Percentiles rank a stretch among this genome's conserved stretches.
These are phyloP conservation scores for Leccinum huronense DNA, from an alignment of 1,284 basidiomycete species.

Conservation along the genomic window DNA sequence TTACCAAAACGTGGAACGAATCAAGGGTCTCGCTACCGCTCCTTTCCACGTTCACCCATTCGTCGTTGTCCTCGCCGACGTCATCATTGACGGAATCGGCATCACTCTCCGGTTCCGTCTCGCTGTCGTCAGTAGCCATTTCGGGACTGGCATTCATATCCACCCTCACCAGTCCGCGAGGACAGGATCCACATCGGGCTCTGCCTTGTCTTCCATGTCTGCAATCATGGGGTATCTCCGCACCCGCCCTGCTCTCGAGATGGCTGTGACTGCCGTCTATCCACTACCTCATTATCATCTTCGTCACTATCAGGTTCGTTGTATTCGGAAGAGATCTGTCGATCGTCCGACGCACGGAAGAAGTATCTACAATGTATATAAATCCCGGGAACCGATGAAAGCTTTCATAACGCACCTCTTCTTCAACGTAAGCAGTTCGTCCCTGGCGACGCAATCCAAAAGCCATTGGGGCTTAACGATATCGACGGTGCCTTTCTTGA, in stretches of 20 bases:
- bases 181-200: slow-evolving; percentile 42
- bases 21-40: slow-evolving; percentile 28
- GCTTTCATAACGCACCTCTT: slow-evolving; percentile 53
- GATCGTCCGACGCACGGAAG: slow-evolving; percentile 60
- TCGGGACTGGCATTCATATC: slow-evolving; percentile 23
- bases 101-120: slow-evolving; percentile 58
- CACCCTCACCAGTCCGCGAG: slow-evolving; percentile 66
- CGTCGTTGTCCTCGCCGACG: slow-evolving; percentile 39
- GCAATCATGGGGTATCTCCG: slow-evolving; percentile 27
- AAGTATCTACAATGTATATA: slow-evolving; percentile 54
- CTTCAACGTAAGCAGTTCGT: slow-evolving; percentile 55
- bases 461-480: slow-evolving; percentile 82
- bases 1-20: slow-evolving; percentile 27
- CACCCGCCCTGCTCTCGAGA: slow-evolving; percentile 16
- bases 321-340: slow-evolving; percentile 44
- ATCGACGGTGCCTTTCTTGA: slow-evolving; percentile 62
- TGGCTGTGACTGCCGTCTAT: slow-evolving; percentile 10
- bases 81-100: slow-evolving; percentile 69
- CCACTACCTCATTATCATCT: slow-evolving; percentile 26
- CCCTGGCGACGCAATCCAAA: slow-evolving; percentile 63
- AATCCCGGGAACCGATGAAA: neutral
- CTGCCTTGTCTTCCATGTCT: slow-evolving; percentile 24
- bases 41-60: slow-evolving; percentile 27
- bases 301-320: slow-evolving; percentile 38
- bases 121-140: slow-evolving; percentile 25